Percentiles rank a stretch among this genome's conserved stretches.
Evolutionary conservation across 352 stramenopile genomes (phyloP).

Genomic region (Phytopythium aichiense): DNA sequence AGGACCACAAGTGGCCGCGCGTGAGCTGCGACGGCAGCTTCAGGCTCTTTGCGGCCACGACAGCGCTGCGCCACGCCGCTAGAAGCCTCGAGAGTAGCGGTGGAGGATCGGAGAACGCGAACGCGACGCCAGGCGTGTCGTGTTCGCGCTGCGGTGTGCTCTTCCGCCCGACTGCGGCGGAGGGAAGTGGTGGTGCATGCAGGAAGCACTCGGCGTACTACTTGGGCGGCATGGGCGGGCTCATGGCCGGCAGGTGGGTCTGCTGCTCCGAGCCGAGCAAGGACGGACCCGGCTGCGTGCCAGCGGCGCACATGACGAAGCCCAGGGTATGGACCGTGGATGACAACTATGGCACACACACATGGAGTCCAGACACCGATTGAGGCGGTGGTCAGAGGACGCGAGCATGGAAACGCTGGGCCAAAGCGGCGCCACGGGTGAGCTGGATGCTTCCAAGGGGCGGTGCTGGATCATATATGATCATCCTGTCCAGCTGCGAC

Average conservation of each 20-base stretch:
- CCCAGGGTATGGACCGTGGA: slow-evolving; percentile 30
- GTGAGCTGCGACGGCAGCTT: slow-evolving; percentile 38
- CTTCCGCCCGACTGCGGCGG: slow-evolving; percentile 17
- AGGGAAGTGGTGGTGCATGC: slow-evolving; percentile 28
- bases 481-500: too few species aligned
- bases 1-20: slow-evolving; percentile 13
- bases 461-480: too few species aligned
- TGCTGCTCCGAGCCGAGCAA: slow-evolving; percentile 39
- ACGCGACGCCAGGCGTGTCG: not conserved
- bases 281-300: slow-evolving; percentile 31
- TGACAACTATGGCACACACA: slow-evolving; percentile 34
- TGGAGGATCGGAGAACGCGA: too few species aligned
- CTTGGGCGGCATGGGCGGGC: slow-evolving; percentile 20
- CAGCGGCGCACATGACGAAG: slow-evolving; percentile 23
- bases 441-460: too few species aligned
- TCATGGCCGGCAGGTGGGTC: slow-evolving; percentile 43
- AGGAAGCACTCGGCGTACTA: slow-evolving; percentile 48
- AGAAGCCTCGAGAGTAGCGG: not conserved
- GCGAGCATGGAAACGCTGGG: too few species aligned
- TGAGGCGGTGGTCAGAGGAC: too few species aligned
- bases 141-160: slow-evolving; percentile 34
- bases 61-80: slow-evolving; percentile 23
- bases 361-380: slow-evolving; percentile 19
- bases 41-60: slow-evolving; percentile 36
- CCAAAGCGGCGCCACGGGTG: too few species aligned